Evolutionary conservation across 2,329 filamentous ascomycete species (phyloP).

Genomic region (Macrophomina pseudophaseolina): DNA sequence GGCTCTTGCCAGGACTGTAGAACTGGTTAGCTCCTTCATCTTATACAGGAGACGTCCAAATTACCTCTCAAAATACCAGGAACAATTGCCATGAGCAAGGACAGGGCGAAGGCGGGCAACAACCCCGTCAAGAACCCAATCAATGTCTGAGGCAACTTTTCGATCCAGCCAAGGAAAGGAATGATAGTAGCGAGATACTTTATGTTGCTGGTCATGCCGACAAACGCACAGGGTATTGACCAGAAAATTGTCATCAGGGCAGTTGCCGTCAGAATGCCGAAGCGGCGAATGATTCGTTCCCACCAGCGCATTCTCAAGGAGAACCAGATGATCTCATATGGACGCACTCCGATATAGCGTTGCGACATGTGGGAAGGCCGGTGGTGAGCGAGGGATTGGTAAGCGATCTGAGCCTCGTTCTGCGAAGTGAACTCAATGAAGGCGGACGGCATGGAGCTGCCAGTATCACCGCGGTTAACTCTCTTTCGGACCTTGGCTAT

Average conservation of each 20-base stretch:
- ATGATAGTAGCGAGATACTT: slow-evolving; percentile 69
- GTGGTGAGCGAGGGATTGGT: slow-evolving; percentile 88
- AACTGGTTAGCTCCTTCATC: slow-evolving; percentile 68
- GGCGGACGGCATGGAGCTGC: slow-evolving; percentile 77
- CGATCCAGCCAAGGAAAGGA: slow-evolving; percentile 73
- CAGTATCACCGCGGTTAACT: slow-evolving; percentile 79
- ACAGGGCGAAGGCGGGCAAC: slow-evolving; percentile 78
- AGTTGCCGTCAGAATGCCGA: slow-evolving; percentile 68
- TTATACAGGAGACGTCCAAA: slow-evolving; percentile 65
- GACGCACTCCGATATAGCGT: slow-evolving; percentile 86
- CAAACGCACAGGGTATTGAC: slow-evolving; percentile 89
- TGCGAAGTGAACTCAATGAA: slow-evolving; percentile 99
- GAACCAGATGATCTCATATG: slow-evolving; percentile 91
- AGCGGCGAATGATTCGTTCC: slow-evolving; percentile 79
- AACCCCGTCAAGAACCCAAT: slow-evolving; percentile 81
- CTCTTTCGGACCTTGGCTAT: slow-evolving; percentile 89
- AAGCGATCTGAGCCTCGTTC: slow-evolving; percentile 96
- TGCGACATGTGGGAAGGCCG: slow-evolving; percentile 92
- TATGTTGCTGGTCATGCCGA: slow-evolving; percentile 80
- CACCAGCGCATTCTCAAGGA: slow-evolving; percentile 97
- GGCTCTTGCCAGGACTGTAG: slow-evolving; percentile 48
- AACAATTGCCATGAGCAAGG: slow-evolving; percentile 82
- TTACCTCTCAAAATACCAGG: slow-evolving; percentile 49
- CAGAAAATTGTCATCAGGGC: slow-evolving; percentile 81
- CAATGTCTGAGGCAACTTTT: slow-evolving; percentile 63